A percentile compares a stretch with the other conserved stretches of the same genome.
Evolutionary conservation across 306 rosid species (phyloP).

Genomic region (Lathyrus oleraceus): DNA sequence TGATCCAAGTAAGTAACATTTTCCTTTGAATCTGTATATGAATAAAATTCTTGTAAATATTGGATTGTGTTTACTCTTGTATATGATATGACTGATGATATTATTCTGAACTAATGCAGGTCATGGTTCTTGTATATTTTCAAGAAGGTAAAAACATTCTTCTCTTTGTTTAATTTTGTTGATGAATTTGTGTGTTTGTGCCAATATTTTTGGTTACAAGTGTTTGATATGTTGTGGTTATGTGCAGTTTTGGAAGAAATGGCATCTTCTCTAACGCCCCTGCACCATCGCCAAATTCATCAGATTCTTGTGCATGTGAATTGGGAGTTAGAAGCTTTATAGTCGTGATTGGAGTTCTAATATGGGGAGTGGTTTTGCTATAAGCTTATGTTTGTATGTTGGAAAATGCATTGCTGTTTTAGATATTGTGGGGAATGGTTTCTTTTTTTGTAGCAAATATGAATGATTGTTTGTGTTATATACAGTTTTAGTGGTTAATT

Average conservation of each 20-base stretch:
- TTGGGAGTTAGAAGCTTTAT: conserved; percentile 49
- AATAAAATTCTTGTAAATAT: too few relatives aligned
- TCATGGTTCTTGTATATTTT: conserved; percentile 66
- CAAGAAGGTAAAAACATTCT: conserved; percentile 55
- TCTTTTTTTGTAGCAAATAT: not conserved
- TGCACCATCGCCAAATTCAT: conserved; percentile 68
- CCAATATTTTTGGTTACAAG: conserved; percentile 25
- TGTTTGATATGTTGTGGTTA: conserved; percentile 21
- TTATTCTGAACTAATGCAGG: conserved; percentile 49
- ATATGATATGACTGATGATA: not conserved
- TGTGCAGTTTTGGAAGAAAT: conserved; percentile 64
- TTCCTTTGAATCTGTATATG: not conserved
- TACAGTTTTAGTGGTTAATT: conserved; percentile 20
- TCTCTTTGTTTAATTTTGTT: conserved; percentile 25
- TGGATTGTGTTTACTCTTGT: too few relatives aligned
- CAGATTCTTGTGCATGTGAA: conserved; percentile 50
- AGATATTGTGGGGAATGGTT: conserved; percentile 41
- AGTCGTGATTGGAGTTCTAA: conserved; percentile 44
- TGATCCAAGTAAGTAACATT: conserved; percentile 75
- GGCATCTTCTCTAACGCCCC: conserved; percentile 52
- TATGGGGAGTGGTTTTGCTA: conserved; percentile 50
- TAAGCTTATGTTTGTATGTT: conserved; percentile 28
- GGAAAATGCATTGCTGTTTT: conserved; percentile 27
- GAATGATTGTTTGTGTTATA: conserved; percentile 30
- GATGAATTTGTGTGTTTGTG: conserved; percentile 2